Base-by-base conservation (phyloP, 225 moss, liverwort and hornwort species). In the Neckera pumila region DNA sequence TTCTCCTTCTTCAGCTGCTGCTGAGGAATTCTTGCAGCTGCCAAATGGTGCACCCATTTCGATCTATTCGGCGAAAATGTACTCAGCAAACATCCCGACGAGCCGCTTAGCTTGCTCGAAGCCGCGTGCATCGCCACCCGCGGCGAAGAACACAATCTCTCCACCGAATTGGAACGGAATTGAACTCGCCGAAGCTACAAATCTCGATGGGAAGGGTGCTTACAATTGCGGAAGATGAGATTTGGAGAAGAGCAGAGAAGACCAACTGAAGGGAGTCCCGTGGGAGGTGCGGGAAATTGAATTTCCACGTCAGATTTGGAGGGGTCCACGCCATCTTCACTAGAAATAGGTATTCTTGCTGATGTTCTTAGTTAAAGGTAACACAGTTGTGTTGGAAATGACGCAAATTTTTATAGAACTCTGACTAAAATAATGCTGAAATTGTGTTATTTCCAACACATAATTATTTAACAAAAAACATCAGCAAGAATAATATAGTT, bases 51-150 rank as follows among this genome's bases (percentile, higher is more conserved):
- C 79, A 76, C 60, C 90, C 93, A 93, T 91, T 82, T 86, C 17
- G 79, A 84, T 60, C 84, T 76, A 45, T 89, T 82, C 30, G 90
- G 83, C 19, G 90, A 91, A 36, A 90, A 79, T 7, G 86, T 82
- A 38, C 85, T 91, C 75, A 92, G 61, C 89, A 92, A 86, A 80
- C 92, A 91, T 45, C 89, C 89, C 23, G 89, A 89, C 22, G 90
- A 81, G 76, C 86, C 76, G 72, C 85, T 80, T 45, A 91, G 84
- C 88, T 93, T 93, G 79, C 87, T 71, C 85, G 91, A 93, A 70
- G 86, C 82, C 60, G 87, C 82, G 90, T 88, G 79, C 93, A 93
- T 93, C 90, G 87, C 89, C 89, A 87, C 85, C 72, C 54, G 40
- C 49, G 17, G 73, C 49, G 59, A 83, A 54, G 31, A 51, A 54